Evolutionary conservation across 441 rosid genomes (phyloP), one percentile per base, ranked within the genome.

Genomic region (Codiaeum variegatum): DNA sequence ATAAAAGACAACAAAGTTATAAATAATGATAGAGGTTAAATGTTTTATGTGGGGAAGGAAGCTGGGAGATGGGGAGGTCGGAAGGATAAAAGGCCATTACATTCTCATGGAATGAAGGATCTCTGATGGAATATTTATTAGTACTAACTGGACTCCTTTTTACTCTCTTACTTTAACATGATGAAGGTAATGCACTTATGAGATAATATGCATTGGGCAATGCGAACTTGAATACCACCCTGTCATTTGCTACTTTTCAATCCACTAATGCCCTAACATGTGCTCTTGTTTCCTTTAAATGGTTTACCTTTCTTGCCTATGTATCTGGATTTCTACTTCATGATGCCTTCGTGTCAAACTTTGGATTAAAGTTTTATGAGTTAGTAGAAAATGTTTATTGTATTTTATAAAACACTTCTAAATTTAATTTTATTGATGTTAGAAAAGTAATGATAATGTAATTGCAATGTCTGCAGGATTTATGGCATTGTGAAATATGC

Each of bases 401-500:
- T 26, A 47, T 29, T 51, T 9, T 51, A 31, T n/a, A 12, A 6
- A 34, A 26, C 60, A 49, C 52, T 8, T 67, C 28, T 49, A 67
- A 18, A 21, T 64, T 24, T 64, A 24, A 24, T 15, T 60, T 13
- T 58, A 9, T 42, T 62, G 15, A 44, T n/a, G 42, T 44, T 0
- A 47, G 21, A 8, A 19, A 71, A 31, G 38, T 63, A 36, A 19
- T 68, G 18, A 18, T 31, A 67, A 67, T 5, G 4, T 54, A 36
- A 23, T 52, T 56, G 72, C 24, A 62, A 73, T 78, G 67, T 56
- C 78, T 85, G 83, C 91, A 94, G 99, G 99, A 95, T 75, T 93
- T 87, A 78, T 96, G 98, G 99, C 98, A 96, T 80, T 96, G 99
- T 84, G 99, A 91, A 81, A 96, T 95, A 79, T 95, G 99, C 81